Base-by-base conservation (phyloP, 441 rosid genomes). In the Erysimum cheiri region DNA sequence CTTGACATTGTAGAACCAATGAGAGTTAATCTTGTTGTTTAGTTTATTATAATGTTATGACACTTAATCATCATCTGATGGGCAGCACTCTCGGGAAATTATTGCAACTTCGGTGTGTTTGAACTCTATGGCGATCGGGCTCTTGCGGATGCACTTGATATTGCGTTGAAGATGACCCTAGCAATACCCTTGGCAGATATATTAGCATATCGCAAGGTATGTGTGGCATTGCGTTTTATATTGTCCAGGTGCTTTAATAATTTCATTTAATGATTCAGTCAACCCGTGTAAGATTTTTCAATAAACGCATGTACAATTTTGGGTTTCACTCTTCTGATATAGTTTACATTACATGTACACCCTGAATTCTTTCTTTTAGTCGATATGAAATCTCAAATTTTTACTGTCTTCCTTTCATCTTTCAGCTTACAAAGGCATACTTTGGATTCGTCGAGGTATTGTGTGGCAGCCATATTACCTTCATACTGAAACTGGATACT, bases 81-180 rank as follows among this genome's bases (percentile, higher is more conserved):
- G 78, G 80, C 95, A 96, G 99, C 97, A 67, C 89, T 96, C 70
- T 80, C 95, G 3, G 99, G 99, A 71, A 93, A 90, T 73, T 93
- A 93, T 75, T 93, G 89, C 75, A 96, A 96, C 81, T 96, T 93
- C 66, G 98, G 99, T 36, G 99, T 96, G 59, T 93, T 96, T 77
- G 99, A 93, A 80, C 87, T 96, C 15, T 96, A 96, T 73, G 99
- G 99, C n/a, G 99, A 96, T 81, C 91, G 88, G 80, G 99, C 99
- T 46, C 98, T 96, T 41, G 78, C 96, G 32, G 96, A 93, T 84
- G 99, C 93, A 66, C 96, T 96, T 78, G 97, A 96, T 74, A 82
- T 93, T 60, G 84, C 94, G 63, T 74, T 96, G 72, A 93, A 93
- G 90, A 82, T 93, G 99, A 82, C 86, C 22, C 70, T 96, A 5